These are phyloP conservation scores for Globisporangium cederbergense DNA, from an alignment of 352 stramenopile genomes.

Conservation along the genomic window DNA sequence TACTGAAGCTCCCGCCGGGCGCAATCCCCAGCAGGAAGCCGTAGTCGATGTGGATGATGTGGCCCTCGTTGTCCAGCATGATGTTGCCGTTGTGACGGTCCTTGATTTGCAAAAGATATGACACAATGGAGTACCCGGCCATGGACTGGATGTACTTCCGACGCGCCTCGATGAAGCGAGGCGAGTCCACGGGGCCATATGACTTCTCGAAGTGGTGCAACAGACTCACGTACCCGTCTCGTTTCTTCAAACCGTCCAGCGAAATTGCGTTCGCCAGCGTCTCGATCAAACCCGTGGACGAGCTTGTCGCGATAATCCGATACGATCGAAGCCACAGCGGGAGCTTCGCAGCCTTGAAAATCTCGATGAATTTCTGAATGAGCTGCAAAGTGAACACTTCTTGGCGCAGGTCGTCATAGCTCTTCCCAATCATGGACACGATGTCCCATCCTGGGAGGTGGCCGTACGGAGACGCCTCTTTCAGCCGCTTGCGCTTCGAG, in stretches of 20 bases:
- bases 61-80: slow-evolving; percentile 98
- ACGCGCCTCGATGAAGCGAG: slow-evolving; percentile 90
- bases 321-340: slow-evolving; percentile 96
- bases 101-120: slow-evolving; percentile 99
- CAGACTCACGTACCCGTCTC: slow-evolving; percentile 92
- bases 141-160: slow-evolving; percentile 97
- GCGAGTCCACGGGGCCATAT: slow-evolving; percentile 88
- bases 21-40: slow-evolving; percentile 99
- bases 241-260: slow-evolving; percentile 97
- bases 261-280: slow-evolving; percentile 97
- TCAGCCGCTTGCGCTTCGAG: slow-evolving; percentile 91
- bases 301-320: slow-evolving; percentile 95
- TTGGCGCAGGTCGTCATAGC: slow-evolving; percentile 98
- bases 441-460: slow-evolving; percentile 92
- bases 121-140: slow-evolving; percentile 97
- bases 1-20: slow-evolving; percentile 97
- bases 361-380: slow-evolving; percentile 97
- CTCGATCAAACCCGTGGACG: slow-evolving; percentile 96
- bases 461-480: slow-evolving; percentile 83
- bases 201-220: slow-evolving; percentile 95
- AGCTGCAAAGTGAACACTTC: slow-evolving; percentile 99
- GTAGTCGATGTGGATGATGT: slow-evolving; percentile 99
- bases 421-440: slow-evolving; percentile 97
- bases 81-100: slow-evolving; percentile 99
- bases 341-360: slow-evolving; percentile 93